Evolutionary conservation across 441 rosid species (phyloP).

Genomic region (Croton laevigatus): DNA sequence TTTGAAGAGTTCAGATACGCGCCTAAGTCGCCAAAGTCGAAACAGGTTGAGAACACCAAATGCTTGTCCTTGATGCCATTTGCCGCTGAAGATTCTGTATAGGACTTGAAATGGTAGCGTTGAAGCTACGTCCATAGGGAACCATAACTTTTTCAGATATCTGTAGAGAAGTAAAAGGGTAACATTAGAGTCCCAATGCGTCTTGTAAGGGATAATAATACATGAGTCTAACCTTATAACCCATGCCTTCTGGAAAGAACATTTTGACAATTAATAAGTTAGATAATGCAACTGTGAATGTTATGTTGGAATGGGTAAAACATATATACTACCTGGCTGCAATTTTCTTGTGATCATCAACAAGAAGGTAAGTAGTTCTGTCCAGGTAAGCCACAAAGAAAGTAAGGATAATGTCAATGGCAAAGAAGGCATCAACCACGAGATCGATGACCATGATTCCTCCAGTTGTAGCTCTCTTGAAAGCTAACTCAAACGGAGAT

Average conservation of each 20-base stretch:
- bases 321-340: constrained; percentile 43
- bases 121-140: constrained; percentile 83
- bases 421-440: constrained; percentile 76
- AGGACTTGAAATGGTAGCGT: constrained; percentile 65
- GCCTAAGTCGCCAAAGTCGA: constrained; percentile 88
- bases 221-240: too few relatives aligned
- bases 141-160: constrained; percentile 54
- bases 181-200: background rate
- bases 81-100: constrained; percentile 46
- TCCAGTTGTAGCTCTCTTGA: constrained; percentile 51
- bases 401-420: constrained; percentile 68
- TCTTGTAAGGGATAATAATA: too few relatives aligned
- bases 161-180: constrained; percentile 27
- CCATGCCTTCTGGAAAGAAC: too few relatives aligned
- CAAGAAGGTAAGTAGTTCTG: constrained; percentile 66
- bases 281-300: too few relatives aligned
- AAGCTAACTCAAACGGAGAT: constrained; percentile 78
- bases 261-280: too few relatives aligned
- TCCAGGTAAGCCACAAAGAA: constrained; percentile 91
- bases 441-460: constrained; percentile 51
- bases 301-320: too few relatives aligned
- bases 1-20: constrained; percentile 63
- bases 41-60: constrained; percentile 76
- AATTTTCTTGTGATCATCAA: constrained; percentile 72
- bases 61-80: constrained; percentile 30